Evolutionary conservation across 2,329 filamentous ascomycete species (phyloP).

Genomic region (Aphanoascus verrucosus): DNA sequence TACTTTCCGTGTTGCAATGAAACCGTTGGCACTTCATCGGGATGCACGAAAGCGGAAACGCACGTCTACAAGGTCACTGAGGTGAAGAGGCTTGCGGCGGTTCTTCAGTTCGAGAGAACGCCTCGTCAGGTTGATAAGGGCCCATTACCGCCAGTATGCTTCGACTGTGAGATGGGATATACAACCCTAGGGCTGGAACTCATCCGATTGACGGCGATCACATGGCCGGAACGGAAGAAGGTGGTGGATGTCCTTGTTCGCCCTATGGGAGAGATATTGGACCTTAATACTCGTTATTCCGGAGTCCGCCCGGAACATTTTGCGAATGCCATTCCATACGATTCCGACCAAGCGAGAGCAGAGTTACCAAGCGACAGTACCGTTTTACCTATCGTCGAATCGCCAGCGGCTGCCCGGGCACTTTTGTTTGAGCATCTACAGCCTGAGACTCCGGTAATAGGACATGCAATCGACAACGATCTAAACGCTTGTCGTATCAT

Average conservation of each 20-base stretch:
- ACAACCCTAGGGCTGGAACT: constrained; percentile 81
- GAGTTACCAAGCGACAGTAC: background rate
- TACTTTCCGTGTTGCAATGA: constrained; percentile 72
- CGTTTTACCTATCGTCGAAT: constrained; percentile 61
- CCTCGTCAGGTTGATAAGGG: constrained; percentile 39
- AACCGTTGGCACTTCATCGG: constrained; percentile 57
- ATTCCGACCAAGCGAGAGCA: constrained; percentile 18
- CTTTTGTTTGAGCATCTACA: constrained; percentile 67
- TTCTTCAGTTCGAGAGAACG: constrained; percentile 71
- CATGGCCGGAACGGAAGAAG: constrained; percentile 67
- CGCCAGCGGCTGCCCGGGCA: constrained; percentile 61
- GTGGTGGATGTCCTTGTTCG: constrained; percentile 77
- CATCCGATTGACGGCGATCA: constrained; percentile 75
- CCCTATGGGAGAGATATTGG: constrained; percentile 71
- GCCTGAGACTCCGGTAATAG: constrained; percentile 71
- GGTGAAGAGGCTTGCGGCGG: constrained; percentile 60
- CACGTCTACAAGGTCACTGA: constrained; percentile 85
- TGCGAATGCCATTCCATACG: constrained; percentile 53
- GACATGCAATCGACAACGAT: constrained; percentile 92
- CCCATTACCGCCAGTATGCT: constrained; percentile 50
- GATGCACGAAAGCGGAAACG: constrained; percentile 58
- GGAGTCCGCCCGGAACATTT: constrained; percentile 74
- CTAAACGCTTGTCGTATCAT: constrained; percentile 75
- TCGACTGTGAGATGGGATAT: constrained; percentile 98
- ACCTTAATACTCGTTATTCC: constrained; percentile 86